Base-by-base conservation (phyloP, 2,329 filamentous ascomycete genomes). In the Xylariaceae sp. region DNA sequence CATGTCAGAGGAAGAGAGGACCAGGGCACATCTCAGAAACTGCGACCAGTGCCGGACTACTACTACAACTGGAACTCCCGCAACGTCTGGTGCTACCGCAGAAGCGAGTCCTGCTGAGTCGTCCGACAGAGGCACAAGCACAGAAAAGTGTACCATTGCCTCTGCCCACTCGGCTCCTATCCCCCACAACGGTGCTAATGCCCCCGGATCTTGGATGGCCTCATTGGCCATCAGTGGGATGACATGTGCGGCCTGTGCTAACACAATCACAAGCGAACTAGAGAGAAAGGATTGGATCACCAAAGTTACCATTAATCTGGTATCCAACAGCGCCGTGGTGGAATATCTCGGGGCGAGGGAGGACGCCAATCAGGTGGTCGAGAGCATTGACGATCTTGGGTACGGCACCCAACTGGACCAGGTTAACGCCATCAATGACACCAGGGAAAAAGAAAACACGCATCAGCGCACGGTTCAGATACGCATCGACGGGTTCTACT, bases 401-500 rank as follows among this genome's bases (percentile, higher is more conserved):
- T 90, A 87, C 65, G 86, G 88, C 39, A 85, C 84, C 34, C 74
- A 79, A 0, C 72, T 90, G 11, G 81, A 84, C 64, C 78, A 78
- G 35, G 74, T 82, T 9, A 67, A 75, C 23, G 72, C 75, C 30
- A 65, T 79, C 13, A 61, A 70, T 1, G 64, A 73, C 13, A 53
- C 51, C 34, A 51, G 8, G 13, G 66, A 73, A 30, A 58, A 64
- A 3, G 62, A 66, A 34, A 56, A 57, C 23, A 62, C 62, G 8
- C 66, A 73, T 51, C 71, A 78, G 54, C 77, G 88, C 51, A 84
- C 83, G 0, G 80, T 90, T 2, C 82, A 87, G 57, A 84, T 92
- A 58, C 74, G 74, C 45, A 77, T 93, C 53, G 81, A 88, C 53
- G 89, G 89, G 53, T 86, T 92, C 75, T 90, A 88, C 72, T 92